These are phyloP conservation scores for Syzygium grande DNA, from an alignment of 345 rosid genomes.

Conservation along the genomic window DNA sequence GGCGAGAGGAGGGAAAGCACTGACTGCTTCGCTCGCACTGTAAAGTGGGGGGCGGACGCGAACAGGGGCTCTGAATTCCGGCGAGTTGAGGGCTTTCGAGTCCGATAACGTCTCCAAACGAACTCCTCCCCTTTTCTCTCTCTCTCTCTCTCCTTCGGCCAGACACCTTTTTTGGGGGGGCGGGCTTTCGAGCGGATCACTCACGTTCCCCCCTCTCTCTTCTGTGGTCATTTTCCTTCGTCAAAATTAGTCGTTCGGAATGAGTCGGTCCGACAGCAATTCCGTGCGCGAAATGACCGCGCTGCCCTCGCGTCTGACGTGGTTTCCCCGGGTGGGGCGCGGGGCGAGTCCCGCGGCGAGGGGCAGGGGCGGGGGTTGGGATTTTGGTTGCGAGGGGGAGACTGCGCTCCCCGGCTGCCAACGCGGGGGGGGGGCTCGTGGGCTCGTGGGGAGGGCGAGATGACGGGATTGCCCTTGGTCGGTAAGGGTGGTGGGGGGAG, in stretches of 20 bases:
- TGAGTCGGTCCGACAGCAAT: constrained; percentile 17
- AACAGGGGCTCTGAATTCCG: constrained; percentile 60
- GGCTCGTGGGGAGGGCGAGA: not conserved
- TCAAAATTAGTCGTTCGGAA: not conserved
- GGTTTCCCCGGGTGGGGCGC: not conserved
- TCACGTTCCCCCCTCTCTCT: constrained; percentile 21
- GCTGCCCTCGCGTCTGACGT: constrained; percentile 18
- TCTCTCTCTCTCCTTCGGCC: constrained; percentile 23
- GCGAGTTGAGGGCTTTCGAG: constrained; percentile 46
- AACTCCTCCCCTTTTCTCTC: constrained; percentile 15
- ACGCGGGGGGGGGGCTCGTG: not conserved
- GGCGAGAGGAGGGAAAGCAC: too few species aligned
- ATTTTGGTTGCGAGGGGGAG: not conserved
- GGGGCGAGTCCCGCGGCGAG: not conserved
- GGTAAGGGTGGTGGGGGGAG: rapidly evolving
- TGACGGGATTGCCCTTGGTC: not conserved
- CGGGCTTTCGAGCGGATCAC: constrained; percentile 39
- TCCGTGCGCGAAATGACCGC: not conserved
- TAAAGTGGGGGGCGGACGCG: constrained; percentile 43
- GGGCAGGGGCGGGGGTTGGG: not conserved
- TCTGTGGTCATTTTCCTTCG: not conserved
- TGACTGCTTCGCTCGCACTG: not conserved
- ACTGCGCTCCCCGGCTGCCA: not conserved
- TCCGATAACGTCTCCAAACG: constrained; percentile 85
- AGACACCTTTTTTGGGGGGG: constrained; percentile 23